These are phyloP conservation scores for Aspergillus pseudotamarii DNA, from an alignment of 2,329 filamentous ascomycete genomes.

Conservation along the genomic window DNA sequence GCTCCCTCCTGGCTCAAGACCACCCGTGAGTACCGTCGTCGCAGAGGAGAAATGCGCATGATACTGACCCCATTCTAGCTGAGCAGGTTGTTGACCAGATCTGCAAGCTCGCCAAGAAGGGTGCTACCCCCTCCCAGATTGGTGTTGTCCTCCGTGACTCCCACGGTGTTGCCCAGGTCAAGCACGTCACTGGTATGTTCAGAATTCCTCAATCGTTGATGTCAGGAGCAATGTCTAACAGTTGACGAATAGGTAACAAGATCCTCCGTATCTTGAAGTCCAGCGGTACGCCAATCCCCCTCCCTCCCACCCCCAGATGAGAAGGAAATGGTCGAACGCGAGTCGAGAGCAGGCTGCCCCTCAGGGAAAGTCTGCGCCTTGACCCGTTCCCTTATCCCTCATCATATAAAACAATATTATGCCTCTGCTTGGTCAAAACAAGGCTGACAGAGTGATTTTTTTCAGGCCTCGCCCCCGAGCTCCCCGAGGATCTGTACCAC, in stretches of 20 bases:
- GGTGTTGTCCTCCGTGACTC: constrained; percentile 98
- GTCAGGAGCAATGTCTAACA: constrained; percentile 39
- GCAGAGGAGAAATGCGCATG: not conserved
- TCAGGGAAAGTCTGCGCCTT: not conserved
- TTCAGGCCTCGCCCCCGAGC: constrained; percentile 95
- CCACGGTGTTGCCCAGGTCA: constrained; percentile 97
- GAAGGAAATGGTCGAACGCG: constrained; percentile 13
- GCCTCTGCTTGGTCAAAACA: constrained; percentile 82
- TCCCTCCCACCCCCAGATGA: constrained; percentile 27
- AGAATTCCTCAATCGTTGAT: not conserved
- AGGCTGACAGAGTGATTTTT: constrained; percentile 89
- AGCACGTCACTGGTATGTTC: constrained; percentile 89
- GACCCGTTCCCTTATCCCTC: not conserved
- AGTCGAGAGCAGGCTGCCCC: not conserved
- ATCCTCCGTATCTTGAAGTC: constrained; percentile 99
- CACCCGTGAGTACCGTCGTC: constrained; percentile 56
- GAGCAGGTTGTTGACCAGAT: constrained; percentile 99
- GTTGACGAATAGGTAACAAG: constrained; percentile 80
- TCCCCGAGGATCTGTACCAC: constrained; percentile 99
- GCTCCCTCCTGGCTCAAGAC: constrained; percentile 97
- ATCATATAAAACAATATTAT: constrained; percentile 36
- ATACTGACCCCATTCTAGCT: constrained; percentile 40
- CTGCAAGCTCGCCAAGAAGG: constrained; percentile 98
- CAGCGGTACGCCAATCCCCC: constrained; percentile 70
- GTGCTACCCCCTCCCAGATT: constrained; percentile 97